Conservation (phyloP, 805 yeast genomes). For the Priceomyces fermenticarens region DNA sequence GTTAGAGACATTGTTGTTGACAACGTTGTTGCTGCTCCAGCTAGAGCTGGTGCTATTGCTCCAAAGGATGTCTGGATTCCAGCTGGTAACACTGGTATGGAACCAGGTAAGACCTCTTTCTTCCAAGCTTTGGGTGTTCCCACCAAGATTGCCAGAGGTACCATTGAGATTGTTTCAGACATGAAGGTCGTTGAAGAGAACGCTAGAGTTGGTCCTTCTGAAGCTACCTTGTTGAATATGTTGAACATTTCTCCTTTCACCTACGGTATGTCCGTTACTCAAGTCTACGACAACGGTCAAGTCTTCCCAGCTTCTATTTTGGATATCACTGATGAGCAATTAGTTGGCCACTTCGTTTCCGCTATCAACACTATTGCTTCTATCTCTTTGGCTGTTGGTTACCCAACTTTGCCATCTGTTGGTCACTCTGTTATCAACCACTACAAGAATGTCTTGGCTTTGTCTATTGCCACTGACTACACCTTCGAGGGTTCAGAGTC, state of each 20-base stretch:
- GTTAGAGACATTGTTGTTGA: constrained; percentile 84
- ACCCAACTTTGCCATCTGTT: constrained; percentile 99
- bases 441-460: constrained; percentile 98
- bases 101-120: constrained; percentile 99
- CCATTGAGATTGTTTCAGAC: constrained; percentile 97
- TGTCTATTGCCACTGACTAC: constrained; percentile 98
- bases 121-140: constrained; percentile 99
- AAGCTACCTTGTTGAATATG: constrained; percentile 98
- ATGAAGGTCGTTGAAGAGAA: constrained; percentile 91
- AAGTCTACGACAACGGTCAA: constrained; percentile 98
- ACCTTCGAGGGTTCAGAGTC: constrained; percentile 99
- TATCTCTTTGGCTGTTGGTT: constrained; percentile 94
- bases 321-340: constrained; percentile 98
- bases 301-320: constrained; percentile 94
- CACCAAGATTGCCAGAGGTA: constrained; percentile 99
- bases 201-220: constrained; percentile 95
- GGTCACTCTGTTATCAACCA: constrained; percentile 98
- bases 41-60: constrained; percentile 99
- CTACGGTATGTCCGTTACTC: constrained; percentile 94
- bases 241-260: constrained; percentile 99
- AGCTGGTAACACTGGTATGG: constrained; percentile 99
- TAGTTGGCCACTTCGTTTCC: constrained; percentile 84
- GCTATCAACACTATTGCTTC: constrained; percentile 94
- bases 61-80: constrained; percentile 97
- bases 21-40: constrained; percentile 99